Evolutionary conservation across 257 asterid genomes (phyloP).

Genomic region (Scutellaria galericulata): DNA sequence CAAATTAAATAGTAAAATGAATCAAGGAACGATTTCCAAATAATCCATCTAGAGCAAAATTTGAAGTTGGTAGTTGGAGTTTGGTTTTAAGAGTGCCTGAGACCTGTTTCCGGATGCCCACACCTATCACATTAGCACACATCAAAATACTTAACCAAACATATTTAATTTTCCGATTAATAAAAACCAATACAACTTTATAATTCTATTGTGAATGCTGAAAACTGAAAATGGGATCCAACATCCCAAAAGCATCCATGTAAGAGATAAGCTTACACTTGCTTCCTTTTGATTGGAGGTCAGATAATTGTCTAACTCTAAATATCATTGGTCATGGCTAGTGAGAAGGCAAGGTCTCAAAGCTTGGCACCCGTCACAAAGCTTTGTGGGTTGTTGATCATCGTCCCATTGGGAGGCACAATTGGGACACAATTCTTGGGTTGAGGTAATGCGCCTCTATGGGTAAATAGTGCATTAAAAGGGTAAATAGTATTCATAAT

Average conservation of each 20-base stretch:
- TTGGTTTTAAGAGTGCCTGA: not conserved
- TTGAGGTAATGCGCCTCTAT: not conserved
- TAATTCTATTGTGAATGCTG: too few species aligned
- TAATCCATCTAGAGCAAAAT: not conserved
- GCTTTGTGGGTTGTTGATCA: too few species aligned
- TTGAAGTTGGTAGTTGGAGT: not conserved
- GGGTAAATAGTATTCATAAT: not conserved
- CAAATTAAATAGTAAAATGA: not conserved
- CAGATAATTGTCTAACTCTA: not conserved
- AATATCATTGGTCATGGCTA: too few species aligned
- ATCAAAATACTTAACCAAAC: too few species aligned
- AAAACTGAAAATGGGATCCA: too few species aligned
- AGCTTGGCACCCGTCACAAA: too few species aligned
- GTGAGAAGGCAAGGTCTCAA: too few species aligned
- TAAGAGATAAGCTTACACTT: not conserved
- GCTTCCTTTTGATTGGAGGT: not conserved
- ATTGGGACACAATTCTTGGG: not conserved
- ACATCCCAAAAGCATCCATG: not conserved
- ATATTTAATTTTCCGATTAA: too few species aligned
- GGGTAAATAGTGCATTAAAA: too few species aligned
- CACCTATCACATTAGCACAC: too few species aligned
- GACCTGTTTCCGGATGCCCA: too few species aligned
- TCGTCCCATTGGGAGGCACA: not conserved
- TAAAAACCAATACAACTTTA: too few species aligned
- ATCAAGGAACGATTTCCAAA: not conserved